These are phyloP conservation scores for Arachis monticola DNA, from an alignment of 331 rosid species.

Conservation along the genomic window DNA sequence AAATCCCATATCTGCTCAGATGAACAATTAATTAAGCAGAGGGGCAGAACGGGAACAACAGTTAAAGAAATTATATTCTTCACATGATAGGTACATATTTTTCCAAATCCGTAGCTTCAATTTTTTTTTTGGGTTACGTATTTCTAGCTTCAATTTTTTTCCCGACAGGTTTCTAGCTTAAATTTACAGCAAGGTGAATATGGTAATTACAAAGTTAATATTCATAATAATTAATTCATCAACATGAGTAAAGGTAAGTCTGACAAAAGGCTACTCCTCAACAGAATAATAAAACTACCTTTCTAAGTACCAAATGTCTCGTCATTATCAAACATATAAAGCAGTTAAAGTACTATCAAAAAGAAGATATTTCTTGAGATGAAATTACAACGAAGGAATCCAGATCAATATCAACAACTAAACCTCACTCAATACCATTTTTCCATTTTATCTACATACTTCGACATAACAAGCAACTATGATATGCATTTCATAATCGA, in stretches of 20 bases:
- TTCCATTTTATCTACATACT: background rate
- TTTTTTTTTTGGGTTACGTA: no score
- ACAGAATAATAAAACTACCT: background rate
- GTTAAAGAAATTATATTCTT: background rate
- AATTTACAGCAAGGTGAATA: background rate
- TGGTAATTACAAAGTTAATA: conserved; percentile 12
- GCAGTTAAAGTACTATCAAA: conserved; percentile 15
- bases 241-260: background rate
- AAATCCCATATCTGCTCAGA: conserved; percentile 92
- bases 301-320: conserved; percentile 8
- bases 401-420: conserved; percentile 28
- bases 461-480: conserved; percentile 25
- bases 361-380: conserved; percentile 7
- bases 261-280: conserved; percentile 12
- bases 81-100: conserved; percentile 15
- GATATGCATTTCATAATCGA: conserved; percentile 30
- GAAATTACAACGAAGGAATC: conserved; percentile 27
- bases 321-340: background rate
- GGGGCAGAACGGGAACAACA: background rate
- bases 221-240: background rate
- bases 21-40: conserved; percentile 47
- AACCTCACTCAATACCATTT: conserved; percentile 14
- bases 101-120: conserved; percentile 5
- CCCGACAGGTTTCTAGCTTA: background rate
- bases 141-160: no score